A percentile compares a stretch with the other conserved stretches of the same genome.
These are phyloP conservation scores for Wickerhamomyces bisporus DNA, from an alignment of 805 yeast genomes.

Conservation along the genomic window DNA sequence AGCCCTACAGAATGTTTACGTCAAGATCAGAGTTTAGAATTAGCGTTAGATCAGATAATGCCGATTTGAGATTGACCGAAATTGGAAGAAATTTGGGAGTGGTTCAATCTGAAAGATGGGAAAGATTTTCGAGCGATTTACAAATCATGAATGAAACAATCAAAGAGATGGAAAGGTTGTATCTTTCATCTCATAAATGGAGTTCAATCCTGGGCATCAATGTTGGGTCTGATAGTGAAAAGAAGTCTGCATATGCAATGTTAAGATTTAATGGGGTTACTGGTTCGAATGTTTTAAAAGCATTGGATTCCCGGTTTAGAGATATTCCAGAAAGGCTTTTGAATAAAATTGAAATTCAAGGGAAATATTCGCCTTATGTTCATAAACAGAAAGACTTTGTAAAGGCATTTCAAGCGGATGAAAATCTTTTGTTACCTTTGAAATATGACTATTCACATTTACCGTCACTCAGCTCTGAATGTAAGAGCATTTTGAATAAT, in stretches of 20 bases:
- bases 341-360: constrained; percentile 68
- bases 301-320: constrained; percentile 20
- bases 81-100: constrained; percentile 64
- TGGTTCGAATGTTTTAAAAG: constrained; percentile 8
- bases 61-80: constrained; percentile 78
- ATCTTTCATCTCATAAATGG: constrained; percentile 63
- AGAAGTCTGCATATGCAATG: constrained; percentile 66
- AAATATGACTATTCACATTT: constrained; percentile 56
- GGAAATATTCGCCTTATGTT: constrained; percentile 77
- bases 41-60: constrained; percentile 89
- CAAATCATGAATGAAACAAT: constrained; percentile 38
- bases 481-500: constrained; percentile 57
- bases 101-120: constrained; percentile 56
- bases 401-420: constrained; percentile 80
- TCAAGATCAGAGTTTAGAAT: constrained; percentile 92
- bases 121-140: constrained; percentile 39
- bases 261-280: constrained; percentile 47
- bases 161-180: constrained; percentile 38
- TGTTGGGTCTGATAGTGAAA: constrained; percentile 49
- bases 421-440: constrained; percentile 62
- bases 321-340: constrained; percentile 40
- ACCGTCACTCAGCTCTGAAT: constrained; percentile 72
- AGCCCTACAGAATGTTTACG: constrained; percentile 97
- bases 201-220: constrained; percentile 37
- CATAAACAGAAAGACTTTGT: constrained; percentile 66